Percentiles rank a stretch among this genome's conserved stretches.
These are phyloP conservation scores for Passalora sequoiae DNA, from an alignment of 2,329 filamentous ascomycete species.

Conservation along the genomic window DNA sequence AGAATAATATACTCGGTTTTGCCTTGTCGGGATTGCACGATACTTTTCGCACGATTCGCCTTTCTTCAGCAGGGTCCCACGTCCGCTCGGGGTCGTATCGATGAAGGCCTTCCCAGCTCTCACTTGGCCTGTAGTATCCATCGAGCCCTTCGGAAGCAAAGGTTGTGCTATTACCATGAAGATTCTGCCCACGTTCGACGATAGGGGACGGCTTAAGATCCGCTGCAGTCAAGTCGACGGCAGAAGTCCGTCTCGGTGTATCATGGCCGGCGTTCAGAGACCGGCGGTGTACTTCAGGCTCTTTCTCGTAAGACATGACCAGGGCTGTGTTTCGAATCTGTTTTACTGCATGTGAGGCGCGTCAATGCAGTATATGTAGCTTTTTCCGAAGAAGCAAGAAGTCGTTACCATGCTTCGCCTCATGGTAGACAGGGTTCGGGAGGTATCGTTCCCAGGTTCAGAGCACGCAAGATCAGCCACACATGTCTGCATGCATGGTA, in stretches of 20 bases:
- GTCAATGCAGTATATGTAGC: no score
- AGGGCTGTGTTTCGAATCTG: no score
- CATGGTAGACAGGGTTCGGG: no score
- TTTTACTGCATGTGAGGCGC: no score
- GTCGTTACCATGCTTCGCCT: no score
- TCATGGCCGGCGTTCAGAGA: not conserved
- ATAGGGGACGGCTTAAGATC: not conserved
- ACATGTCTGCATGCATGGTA: not conserved
- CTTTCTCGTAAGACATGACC: conserved; percentile 1
- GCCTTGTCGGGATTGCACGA: not conserved
- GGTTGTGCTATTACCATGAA: conserved; percentile 15
- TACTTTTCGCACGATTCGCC: conserved; percentile 51
- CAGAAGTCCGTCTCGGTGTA: not conserved
- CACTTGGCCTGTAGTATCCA: conserved; percentile 21
- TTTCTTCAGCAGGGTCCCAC: conserved; percentile 56
- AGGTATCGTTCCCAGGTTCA: no score
- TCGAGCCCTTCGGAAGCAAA: conserved; percentile 18
- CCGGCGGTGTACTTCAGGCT: not conserved
- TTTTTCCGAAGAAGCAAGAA: not conserved
- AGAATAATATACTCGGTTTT: not conserved
- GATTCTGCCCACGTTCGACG: conserved; percentile 9
- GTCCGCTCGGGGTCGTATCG: conserved; percentile 54
- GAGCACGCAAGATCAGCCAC: not conserved
- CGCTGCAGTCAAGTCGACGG: not conserved
- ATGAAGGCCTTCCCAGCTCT: conserved; percentile 53